Evolutionary conservation across 2,329 filamentous ascomycete genomes (phyloP), one percentile per base, ranked within the genome.

Genomic region (Didymella glomerata): DNA sequence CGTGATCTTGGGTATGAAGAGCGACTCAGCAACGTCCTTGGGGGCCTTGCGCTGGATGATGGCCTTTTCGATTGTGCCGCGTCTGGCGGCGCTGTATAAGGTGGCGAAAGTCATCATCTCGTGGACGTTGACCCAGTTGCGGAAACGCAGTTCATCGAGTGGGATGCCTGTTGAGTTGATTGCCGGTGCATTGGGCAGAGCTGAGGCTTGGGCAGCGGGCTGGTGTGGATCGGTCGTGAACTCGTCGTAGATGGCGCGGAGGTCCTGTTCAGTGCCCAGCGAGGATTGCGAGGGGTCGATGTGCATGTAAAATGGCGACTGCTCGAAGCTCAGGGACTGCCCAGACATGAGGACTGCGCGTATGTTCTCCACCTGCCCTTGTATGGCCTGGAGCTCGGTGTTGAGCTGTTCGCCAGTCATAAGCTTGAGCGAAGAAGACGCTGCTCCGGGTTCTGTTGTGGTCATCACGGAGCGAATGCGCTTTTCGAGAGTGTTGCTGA

Each of bases 121-220:
- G 51, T 82, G 80, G 46, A 84, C 73, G 8, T 71, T 71, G 47
- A 77, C 73, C 83, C 83, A 85, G 57, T 83, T 83, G 58, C 78
- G 75, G 68, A 81, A 85, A 36, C 83, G 78, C 14, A 84, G 69
- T 22, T 79, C 74, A 38, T 77, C 78, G 14, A 83, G 67, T 0
- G 79, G 73, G 28, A 82, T 75, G 14, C 79, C 78, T 1, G 78
- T 79, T 2, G 73, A 41, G 38, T 70, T 75, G n/a, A 71, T 42
- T 10, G 62, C 57, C 20, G 61, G 45, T 11, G 47, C n/a, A 7
- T 18, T 48, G 8, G 20, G 18, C 14, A 57, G 40, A 16, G 60
- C 52, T 14, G 60, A 30, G 30, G 58, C 58, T 9, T 61, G 50
- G 13, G 45, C 45, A 14, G 68, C 64, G 4, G 73, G 74, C 48